A percentile compares a stretch with the other conserved stretches of the same genome.
phyloP scores from a whole-genome alignment of 805 yeast genomes.

The Hanseniaspora clermontiae region DNA sequence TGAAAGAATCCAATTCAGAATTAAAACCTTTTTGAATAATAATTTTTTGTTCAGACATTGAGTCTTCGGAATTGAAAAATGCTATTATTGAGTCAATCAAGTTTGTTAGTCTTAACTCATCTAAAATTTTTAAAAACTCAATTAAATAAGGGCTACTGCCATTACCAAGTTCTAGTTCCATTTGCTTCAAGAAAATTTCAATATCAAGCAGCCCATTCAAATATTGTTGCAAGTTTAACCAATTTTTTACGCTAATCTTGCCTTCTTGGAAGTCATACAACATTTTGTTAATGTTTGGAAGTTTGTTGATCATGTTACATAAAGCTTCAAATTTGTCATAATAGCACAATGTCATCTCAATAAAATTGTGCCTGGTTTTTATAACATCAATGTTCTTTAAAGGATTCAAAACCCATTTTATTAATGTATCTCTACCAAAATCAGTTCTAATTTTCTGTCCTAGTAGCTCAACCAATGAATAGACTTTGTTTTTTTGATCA shows the following conservation, averaged over 20 bases:
- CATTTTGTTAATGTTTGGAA: conserved; percentile 25
- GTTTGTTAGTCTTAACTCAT: background rate
- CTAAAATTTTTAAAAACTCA: background rate
- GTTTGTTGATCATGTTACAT: conserved; percentile 17
- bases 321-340: conserved; percentile 19
- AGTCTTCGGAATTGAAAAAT: conserved; percentile 30
- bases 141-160: background rate
- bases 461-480: conserved; percentile 18
- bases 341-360: background rate
- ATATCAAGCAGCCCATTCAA: conserved; percentile 19
- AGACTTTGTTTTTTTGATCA: conserved; percentile 16
- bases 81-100: conserved; percentile 19
- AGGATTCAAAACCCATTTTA: conserved; percentile 30
- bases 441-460: conserved; percentile 22
- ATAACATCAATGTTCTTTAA: conserved; percentile 22
- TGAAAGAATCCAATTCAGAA: conserved; percentile 22
- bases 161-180: conserved; percentile 15
- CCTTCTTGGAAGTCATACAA: conserved; percentile 22
- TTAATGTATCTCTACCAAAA: conserved; percentile 25
- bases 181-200: background rate
- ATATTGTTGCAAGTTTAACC: conserved; percentile 25
- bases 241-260: conserved; percentile 20
- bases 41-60: conserved; percentile 23
- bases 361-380: conserved; percentile 22
- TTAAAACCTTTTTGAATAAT: conserved; percentile 26